Base-by-base conservation (phyloP, 345 rosid species). In the Corymbia maculata region DNA sequence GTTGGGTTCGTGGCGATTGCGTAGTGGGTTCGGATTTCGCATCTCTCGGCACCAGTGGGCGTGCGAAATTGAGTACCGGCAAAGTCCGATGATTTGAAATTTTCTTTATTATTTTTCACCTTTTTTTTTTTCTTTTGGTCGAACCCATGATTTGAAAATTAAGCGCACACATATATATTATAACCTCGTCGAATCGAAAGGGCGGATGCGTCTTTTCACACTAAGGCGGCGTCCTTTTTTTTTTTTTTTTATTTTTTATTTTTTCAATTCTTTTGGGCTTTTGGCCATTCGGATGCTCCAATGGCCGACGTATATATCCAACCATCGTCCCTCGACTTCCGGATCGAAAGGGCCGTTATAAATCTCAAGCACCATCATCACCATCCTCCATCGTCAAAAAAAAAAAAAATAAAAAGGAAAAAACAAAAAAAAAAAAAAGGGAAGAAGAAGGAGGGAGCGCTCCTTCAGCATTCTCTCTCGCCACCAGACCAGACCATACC, bases 401-500 rank as follows among this genome's bases (percentile, higher is more conserved):
- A 10, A 59, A 26, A 4, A 4, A 59, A 5, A 22, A 1, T 4
- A 9, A 9, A 24, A 24, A 26, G 1, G 2, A 0, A 26, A 26
- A 5, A 24, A 4, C 2, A 5, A 4, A 57, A 57, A 24, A 12
- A 22, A 12, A 5, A 10, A 5, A 24, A 24, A 9, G 64, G 24
- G 57, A 19, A 52, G n/a, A 28, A 57, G 57, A 19, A 53, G 66
- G 14, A 59, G 66, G 68, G 13, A 26, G 32, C 68, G 26, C 32
- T 6, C 53, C 22, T 28, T 0, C 61, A 8, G 28, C 61, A 55
- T 55, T 55, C 61, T 55, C 61, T 55, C 61, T 55, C 28, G 61
- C 61, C 61, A 8, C 61, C 26, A 26, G 26, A 55, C 47, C 82
- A 75, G 26, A 9, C 49, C 26, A 44, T 13, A 26, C 82, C 82